Base-by-base conservation (phyloP, 371 early-diverging fungal genomes). In the Fennellomyces sp. region DNA sequence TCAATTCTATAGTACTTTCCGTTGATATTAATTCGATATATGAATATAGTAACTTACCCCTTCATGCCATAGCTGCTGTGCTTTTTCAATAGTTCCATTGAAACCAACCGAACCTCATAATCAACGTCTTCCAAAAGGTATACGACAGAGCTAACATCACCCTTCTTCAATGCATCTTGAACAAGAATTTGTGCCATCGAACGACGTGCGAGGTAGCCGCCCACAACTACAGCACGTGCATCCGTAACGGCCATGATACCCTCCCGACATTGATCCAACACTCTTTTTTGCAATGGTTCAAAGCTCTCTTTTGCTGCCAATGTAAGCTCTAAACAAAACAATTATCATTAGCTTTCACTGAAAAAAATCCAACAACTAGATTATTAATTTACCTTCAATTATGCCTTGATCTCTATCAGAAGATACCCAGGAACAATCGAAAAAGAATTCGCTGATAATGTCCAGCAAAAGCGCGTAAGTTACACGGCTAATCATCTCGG, bases 101-200 rank as follows among this genome's bases (percentile, higher is more conserved):
- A 72, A 12, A 75, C 64, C 10, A 87, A 63, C 10, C 88, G 83
- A 5, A 88, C 83, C 64, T 90, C 90, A 59, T 90, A 88, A 39
- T 78, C 79, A 12, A 54, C 61, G 28, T 75, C 76, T 42, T 64
- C 57, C 27, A 78, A 26, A n/a, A 78, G 56, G 41, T 53, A 66
- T 19, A 73, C 27, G 11, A 73, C 28, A 36, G 52, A 58, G 19
- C 56, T 19, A 0, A 58, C 35, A 38, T 25, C 26, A 23, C 23
- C 2, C 11, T 65, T 68, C 15, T 64, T 69, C 41, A 84, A 64
- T 1, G 60, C 61, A 17, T 61, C 38, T 3, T 63, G 66, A 1
- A 76, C 64, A 19, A 83, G 66, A 31, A 81, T 64, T 21, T 65
- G 65, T 0, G 77, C 80, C 78, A 82, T 80, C 8, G 59, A 60